Conservation (phyloP, 208 protist genomes). For the Acanthamoeba lenticulata region DNA sequence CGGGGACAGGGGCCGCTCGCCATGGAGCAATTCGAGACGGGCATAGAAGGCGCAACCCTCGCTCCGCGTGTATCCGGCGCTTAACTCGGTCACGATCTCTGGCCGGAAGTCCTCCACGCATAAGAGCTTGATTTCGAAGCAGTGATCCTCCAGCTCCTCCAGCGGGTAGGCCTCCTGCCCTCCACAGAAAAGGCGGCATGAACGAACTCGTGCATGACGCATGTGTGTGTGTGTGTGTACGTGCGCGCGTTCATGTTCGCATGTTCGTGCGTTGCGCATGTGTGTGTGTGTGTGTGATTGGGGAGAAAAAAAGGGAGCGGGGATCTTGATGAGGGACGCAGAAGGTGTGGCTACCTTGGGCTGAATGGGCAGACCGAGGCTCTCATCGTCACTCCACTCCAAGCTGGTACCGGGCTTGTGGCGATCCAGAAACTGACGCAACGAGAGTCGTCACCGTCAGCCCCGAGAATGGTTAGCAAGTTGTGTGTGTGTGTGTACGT, state of each 20-base stretch:
- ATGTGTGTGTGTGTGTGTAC: too few relatives aligned
- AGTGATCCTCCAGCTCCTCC: background rate
- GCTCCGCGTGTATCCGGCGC: background rate
- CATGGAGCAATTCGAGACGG: background rate
- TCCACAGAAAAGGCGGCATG: background rate
- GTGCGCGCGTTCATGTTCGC: too few relatives aligned
- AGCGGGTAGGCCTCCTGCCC: background rate
- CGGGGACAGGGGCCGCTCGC: background rate
- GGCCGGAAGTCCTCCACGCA: background rate
- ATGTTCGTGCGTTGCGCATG: too few relatives aligned
- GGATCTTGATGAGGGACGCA: background rate
- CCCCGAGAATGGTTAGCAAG: background rate
- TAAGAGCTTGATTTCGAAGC: background rate
- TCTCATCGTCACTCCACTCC: background rate
- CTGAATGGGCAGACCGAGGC: background rate
- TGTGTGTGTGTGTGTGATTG: background rate
- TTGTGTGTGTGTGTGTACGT: too few relatives aligned
- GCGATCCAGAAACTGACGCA: background rate
- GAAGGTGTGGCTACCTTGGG: background rate
- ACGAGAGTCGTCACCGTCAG: background rate
- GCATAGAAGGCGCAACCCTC: background rate
- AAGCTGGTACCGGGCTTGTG: background rate
- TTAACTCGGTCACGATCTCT: background rate
- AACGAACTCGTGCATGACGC: too few relatives aligned
- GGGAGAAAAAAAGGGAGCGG: background rate